Conservation (phyloP, 495 filamentous ascomycete genomes). For the Penicillium salamii region DNA sequence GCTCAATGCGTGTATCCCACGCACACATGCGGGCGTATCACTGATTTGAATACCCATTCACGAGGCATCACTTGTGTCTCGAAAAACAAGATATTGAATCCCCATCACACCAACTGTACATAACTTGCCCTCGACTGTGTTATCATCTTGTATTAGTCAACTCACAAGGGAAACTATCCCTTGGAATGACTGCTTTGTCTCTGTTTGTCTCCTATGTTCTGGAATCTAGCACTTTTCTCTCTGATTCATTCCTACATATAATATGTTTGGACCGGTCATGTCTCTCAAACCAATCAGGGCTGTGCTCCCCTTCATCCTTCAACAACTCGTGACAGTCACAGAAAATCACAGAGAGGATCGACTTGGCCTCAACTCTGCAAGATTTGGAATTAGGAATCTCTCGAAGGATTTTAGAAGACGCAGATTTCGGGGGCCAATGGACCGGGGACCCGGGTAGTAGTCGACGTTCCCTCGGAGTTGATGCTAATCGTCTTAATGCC, state of each 20-base stretch:
- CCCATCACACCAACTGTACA: slow-evolving; percentile 35
- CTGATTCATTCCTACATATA: slow-evolving; percentile 2
- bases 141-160: slow-evolving; percentile 38
- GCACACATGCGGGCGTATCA: slow-evolving; percentile 8
- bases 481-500: no score
- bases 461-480: no score
- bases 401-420: no score
- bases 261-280: background rate
- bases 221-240: slow-evolving; percentile 26
- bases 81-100: slow-evolving; percentile 23
- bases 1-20: background rate
- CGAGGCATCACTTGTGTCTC: slow-evolving; percentile 14
- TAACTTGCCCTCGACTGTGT: slow-evolving; percentile 29
- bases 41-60: slow-evolving; percentile 8
- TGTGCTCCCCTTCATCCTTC: background rate
- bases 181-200: slow-evolving; percentile 20
- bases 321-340: no score
- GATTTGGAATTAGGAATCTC: no score
- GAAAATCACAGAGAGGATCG: no score
- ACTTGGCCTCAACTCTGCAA: no score
- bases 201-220: slow-evolving; percentile 24
- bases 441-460: no score
- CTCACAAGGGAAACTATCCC: slow-evolving; percentile 20
- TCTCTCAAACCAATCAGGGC: background rate
- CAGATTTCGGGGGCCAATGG: no score